Conservation (phyloP, 352 stramenopile genomes). For the Globisporangium carolinianum region DNA sequence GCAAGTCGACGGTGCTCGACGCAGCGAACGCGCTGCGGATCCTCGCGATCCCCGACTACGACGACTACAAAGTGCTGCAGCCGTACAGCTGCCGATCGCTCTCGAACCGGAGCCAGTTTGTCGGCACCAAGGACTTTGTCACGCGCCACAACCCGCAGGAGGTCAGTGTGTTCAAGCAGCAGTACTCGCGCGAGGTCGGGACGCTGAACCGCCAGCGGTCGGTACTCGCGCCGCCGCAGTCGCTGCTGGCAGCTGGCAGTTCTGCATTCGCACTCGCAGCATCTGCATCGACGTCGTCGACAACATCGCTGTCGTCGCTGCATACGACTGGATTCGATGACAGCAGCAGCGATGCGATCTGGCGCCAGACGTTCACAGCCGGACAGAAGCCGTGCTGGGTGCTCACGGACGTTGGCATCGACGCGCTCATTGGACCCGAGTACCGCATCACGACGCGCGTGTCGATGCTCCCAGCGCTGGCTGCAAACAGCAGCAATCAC, state of each 20-base stretch:
- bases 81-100: conserved; percentile 68
- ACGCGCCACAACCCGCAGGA: conserved; percentile 68
- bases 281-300: conserved; percentile 15
- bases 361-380: conserved; percentile 38
- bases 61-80: conserved; percentile 71
- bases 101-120: conserved; percentile 53
- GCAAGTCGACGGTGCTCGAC: conserved; percentile 64
- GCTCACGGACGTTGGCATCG: conserved; percentile 50
- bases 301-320: conserved; percentile 1
- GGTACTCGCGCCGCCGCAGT: conserved; percentile 36
- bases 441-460: conserved; percentile 50
- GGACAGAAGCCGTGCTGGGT: conserved; percentile 62
- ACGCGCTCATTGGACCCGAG: conserved; percentile 54
- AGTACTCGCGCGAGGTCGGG: conserved; percentile 62
- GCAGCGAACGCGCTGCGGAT: conserved; percentile 63
- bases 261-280: conserved; percentile 16
- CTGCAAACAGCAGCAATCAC: background rate
- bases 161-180: conserved; percentile 68
- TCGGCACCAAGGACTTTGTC: conserved; percentile 60
- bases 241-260: conserved; percentile 12
- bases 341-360: conserved; percentile 16
- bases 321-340: conserved; percentile 12
- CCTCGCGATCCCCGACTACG: conserved; percentile 70
- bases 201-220: conserved; percentile 61
- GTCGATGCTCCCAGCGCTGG: conserved; percentile 24